Evolutionary conservation across 108 stramenopile genomes (phyloP).

Genomic region (Skeletonema menzelii): DNA sequence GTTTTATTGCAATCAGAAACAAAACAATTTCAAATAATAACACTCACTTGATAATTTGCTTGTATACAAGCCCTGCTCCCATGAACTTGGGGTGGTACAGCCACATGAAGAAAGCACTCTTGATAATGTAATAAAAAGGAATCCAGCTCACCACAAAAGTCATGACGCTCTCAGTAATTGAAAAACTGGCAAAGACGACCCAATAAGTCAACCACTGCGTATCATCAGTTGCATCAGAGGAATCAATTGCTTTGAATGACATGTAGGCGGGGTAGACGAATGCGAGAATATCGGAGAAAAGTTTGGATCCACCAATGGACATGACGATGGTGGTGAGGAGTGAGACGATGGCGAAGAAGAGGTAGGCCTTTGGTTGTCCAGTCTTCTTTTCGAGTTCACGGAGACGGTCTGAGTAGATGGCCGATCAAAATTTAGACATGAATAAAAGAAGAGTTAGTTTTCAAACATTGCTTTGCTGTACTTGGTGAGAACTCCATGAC

Average conservation of each 20-base stretch:
- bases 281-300: conserved; percentile 86
- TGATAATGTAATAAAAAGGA: conserved; percentile 85
- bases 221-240: conserved; percentile 68
- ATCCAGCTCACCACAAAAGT: conserved; percentile 58
- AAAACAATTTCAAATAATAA: neutral
- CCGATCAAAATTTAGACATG: neutral
- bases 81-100: conserved; percentile 81
- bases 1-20: neutral
- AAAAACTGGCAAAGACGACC: conserved; percentile 90
- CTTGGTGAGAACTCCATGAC: neutral
- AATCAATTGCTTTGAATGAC: conserved; percentile 96
- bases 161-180: conserved; percentile 60
- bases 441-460: conserved; percentile 1
- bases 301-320: conserved; percentile 71
- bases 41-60: conserved; percentile 53
- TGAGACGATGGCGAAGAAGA: conserved; percentile 55
- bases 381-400: conserved; percentile 80
- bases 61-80: conserved; percentile 80
- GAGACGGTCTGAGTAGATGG: conserved; percentile 59
- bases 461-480: neutral
- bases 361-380: conserved; percentile 73
- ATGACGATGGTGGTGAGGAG: conserved; percentile 42
- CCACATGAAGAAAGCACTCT: conserved; percentile 77
- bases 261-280: conserved; percentile 97
- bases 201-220: conserved; percentile 98